Percentiles rank a stretch among this genome's conserved stretches.
Evolutionary conservation across 1,284 basidiomycete species (phyloP).

Genomic region (Fomitiporia mediterranea): DNA sequence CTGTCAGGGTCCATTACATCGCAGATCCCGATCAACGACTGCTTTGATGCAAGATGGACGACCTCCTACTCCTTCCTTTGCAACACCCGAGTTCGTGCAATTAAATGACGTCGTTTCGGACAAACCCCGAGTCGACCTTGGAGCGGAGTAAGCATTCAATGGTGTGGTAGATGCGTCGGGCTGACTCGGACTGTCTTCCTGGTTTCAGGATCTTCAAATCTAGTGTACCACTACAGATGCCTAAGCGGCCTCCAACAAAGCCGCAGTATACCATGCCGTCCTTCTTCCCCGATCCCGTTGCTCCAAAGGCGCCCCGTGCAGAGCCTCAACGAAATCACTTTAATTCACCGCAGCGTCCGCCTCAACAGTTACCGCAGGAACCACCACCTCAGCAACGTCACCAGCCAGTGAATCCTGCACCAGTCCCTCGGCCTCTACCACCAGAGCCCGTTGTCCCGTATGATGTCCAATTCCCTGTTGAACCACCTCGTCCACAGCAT

Average conservation of each 20-base stretch:
- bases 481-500: not conserved
- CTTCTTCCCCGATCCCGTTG: conserved; percentile 10
- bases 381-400: too few relatives aligned
- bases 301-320: not conserved
- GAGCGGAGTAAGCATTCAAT: conserved; percentile 2
- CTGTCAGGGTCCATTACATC: not conserved
- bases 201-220: conserved; percentile 11
- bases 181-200: not conserved
- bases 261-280: conserved; percentile 4
- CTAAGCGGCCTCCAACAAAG: conserved; percentile 1
- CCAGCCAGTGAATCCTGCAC: too few relatives aligned
- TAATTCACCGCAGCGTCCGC: not conserved
- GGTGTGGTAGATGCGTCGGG: not conserved
- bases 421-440: not conserved
- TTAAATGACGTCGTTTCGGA: conserved; percentile 9
- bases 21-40: conserved; percentile 3
- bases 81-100: conserved; percentile 5
- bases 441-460: conserved; percentile 5
- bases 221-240: conserved; percentile 2
- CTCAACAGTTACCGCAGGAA: not conserved
- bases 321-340: conserved; percentile 3
- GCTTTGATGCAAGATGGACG: conserved; percentile 4
- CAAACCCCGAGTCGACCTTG: not conserved
- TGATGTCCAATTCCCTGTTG: conserved; percentile 6
- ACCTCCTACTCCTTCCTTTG: conserved; percentile 13